Percentiles rank a stretch among this genome's conserved stretches.
Conservation (phyloP, 768 basidiomycete genomes). For the Pleurotus eryngii region DNA sequence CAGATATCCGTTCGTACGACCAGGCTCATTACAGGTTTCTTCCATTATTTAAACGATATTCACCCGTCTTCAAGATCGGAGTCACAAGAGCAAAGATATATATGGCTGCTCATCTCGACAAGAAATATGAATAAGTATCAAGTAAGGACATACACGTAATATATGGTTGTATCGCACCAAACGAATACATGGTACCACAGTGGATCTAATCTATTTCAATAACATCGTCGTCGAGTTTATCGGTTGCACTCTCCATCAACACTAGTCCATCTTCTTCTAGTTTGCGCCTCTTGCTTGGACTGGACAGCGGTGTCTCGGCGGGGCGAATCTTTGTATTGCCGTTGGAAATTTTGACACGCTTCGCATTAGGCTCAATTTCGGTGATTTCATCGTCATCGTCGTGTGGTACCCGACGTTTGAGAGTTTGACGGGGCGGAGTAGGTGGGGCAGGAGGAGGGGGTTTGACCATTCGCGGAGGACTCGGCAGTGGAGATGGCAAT, state of each 20-base stretch:
- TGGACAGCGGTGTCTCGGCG: slow-evolving; percentile 26
- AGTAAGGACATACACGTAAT: neutral
- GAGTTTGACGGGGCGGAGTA: slow-evolving; percentile 38
- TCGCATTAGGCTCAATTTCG: slow-evolving; percentile 55
- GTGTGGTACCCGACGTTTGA: slow-evolving; percentile 56
- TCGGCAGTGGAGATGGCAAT: slow-evolving; percentile 63
- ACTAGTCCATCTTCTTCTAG: slow-evolving; percentile 77
- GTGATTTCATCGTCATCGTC: slow-evolving; percentile 50
- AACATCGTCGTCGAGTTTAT: slow-evolving; percentile 51
- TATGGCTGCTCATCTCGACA: neutral
- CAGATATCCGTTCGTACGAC: no score
- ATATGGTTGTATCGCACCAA: neutral
- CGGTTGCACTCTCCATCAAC: slow-evolving; percentile 56
- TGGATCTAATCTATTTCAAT: slow-evolving; percentile 49
- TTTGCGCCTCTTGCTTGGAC: slow-evolving; percentile 61
- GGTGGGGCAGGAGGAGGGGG: slow-evolving; percentile 35
- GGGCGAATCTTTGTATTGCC: slow-evolving; percentile 14
- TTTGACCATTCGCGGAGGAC: slow-evolving; percentile 44
- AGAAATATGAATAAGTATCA: neutral
- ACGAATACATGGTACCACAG: neutral
- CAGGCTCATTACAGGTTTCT: no score
- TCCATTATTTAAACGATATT: no score
- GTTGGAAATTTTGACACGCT: slow-evolving; percentile 41
- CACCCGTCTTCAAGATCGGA: no score
- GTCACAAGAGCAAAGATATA: neutral